Conservation (phyloP, 805 yeast species). For the Metschnikowia koreensis region DNA sequence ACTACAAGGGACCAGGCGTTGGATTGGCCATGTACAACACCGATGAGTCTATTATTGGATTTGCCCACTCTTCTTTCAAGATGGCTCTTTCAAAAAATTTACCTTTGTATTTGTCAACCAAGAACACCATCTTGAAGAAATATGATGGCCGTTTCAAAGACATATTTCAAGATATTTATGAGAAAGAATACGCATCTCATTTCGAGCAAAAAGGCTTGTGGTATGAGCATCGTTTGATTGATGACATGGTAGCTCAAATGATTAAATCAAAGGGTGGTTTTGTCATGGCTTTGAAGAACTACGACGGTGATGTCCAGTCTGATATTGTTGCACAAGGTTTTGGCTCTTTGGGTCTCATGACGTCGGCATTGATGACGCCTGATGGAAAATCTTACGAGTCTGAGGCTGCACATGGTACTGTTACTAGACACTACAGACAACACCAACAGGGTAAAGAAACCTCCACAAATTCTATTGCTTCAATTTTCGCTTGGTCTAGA, state of each 20-base stretch:
- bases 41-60: constrained; percentile 82
- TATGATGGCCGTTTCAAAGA: constrained; percentile 97
- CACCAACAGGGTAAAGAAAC: constrained; percentile 97
- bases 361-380: constrained; percentile 94
- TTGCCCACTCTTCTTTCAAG: constrained; percentile 91
- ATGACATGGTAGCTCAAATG: constrained; percentile 99
- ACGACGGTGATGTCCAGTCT: constrained; percentile 96
- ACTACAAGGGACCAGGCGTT: constrained; percentile 72
- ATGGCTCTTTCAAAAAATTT: constrained; percentile 75
- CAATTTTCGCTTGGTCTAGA: constrained; percentile 95
- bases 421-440: constrained; percentile 94
- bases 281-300: constrained; percentile 94
- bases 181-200: constrained; percentile 57
- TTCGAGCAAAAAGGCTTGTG: constrained; percentile 84
- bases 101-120: constrained; percentile 85
- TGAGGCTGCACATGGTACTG: constrained; percentile 99
- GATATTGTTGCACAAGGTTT: constrained; percentile 98
- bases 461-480: constrained; percentile 95
- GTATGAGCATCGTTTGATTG: constrained; percentile 95
- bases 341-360: constrained; percentile 95
- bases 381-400: constrained; percentile 94
- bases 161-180: constrained; percentile 81
- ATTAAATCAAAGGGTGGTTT: constrained; percentile 92
- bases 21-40: constrained; percentile 96
- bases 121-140: constrained; percentile 89